These are phyloP conservation scores for Suillus subaureus DNA, from an alignment of 768 basidiomycete genomes.

Conservation along the genomic window DNA sequence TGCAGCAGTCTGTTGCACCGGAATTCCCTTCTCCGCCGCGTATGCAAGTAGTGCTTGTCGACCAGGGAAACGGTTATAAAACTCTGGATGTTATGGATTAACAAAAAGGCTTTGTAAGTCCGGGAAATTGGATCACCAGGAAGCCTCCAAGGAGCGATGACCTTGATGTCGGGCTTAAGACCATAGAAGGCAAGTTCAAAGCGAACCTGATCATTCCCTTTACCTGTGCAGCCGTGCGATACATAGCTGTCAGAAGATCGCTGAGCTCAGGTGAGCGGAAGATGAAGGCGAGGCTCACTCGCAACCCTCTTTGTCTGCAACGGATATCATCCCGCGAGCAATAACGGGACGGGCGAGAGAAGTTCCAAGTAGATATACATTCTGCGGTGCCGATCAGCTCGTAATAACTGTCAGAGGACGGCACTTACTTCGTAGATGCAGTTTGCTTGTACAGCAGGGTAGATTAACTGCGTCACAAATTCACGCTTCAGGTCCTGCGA, in stretches of 20 bases:
- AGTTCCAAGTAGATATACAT: constrained; percentile 96
- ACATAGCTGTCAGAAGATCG: constrained; percentile 64
- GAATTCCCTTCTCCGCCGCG: constrained; percentile 75
- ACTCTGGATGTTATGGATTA: constrained; percentile 52
- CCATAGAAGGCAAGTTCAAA: constrained; percentile 99
- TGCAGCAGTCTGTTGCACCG: constrained; percentile 87
- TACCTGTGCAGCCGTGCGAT: constrained; percentile 98
- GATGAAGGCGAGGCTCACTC: constrained; percentile 60
- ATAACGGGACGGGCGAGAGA: constrained; percentile 98
- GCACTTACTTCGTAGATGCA: constrained; percentile 90
- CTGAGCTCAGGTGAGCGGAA: neutral
- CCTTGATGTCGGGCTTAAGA: constrained; percentile 95
- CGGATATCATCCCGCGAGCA: constrained; percentile 96
- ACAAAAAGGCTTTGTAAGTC: neutral
- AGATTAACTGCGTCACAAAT: constrained; percentile 95
- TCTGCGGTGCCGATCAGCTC: constrained; percentile 44
- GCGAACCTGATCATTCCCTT: constrained; percentile 99
- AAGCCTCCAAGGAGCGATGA: constrained; percentile 97
- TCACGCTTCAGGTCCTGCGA: constrained; percentile 90
- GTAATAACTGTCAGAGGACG: neutral
- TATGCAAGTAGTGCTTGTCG: constrained; percentile 84
- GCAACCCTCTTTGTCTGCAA: constrained; percentile 91
- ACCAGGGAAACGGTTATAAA: constrained; percentile 31
- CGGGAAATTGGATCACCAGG: constrained; percentile 56
- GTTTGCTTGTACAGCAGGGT: constrained; percentile 97